Conservation (phyloP, 2,329 filamentous ascomycete genomes). For the Xylariaceae sp. region DNA sequence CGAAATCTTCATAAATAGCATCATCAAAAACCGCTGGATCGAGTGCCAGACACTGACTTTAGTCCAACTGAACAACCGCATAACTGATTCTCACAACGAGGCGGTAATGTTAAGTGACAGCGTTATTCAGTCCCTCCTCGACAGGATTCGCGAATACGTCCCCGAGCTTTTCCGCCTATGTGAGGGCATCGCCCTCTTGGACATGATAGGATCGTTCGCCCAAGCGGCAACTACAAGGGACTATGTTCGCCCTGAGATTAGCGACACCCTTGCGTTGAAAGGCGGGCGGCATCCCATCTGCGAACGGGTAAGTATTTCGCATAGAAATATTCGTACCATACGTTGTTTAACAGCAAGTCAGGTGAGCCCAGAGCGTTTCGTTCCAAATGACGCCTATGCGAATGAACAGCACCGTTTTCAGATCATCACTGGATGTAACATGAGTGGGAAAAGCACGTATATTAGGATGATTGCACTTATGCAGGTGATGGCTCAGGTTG, state of each 20-base stretch:
- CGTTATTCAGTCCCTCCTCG: constrained; percentile 65
- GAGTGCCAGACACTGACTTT: constrained; percentile 86
- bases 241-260: constrained; percentile 62
- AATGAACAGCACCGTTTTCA: constrained; percentile 78
- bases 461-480: constrained; percentile 80
- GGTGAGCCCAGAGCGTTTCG: constrained; percentile 61
- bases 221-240: constrained; percentile 61
- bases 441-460: constrained; percentile 97
- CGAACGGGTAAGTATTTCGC: constrained; percentile 50
- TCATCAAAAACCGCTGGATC: constrained; percentile 65
- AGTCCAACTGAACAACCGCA: constrained; percentile 72
- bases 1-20: constrained; percentile 69
- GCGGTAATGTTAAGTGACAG: constrained; percentile 77
- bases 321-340: not conserved
- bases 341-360: constrained; percentile 25
- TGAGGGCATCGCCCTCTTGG: constrained; percentile 78
- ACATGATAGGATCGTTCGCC: constrained; percentile 76
- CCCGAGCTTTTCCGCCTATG: constrained; percentile 75
- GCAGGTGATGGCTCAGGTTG: constrained; percentile 89
- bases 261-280: constrained; percentile 65
- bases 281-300: constrained; percentile 72
- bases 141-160: constrained; percentile 65
- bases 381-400: constrained; percentile 88
- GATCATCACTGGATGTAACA: constrained; percentile 92
- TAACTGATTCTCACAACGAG: constrained; percentile 77